Conservation (phyloP, 2,329 filamentous ascomycete species). For the Aureobasidium namibiae region DNA sequence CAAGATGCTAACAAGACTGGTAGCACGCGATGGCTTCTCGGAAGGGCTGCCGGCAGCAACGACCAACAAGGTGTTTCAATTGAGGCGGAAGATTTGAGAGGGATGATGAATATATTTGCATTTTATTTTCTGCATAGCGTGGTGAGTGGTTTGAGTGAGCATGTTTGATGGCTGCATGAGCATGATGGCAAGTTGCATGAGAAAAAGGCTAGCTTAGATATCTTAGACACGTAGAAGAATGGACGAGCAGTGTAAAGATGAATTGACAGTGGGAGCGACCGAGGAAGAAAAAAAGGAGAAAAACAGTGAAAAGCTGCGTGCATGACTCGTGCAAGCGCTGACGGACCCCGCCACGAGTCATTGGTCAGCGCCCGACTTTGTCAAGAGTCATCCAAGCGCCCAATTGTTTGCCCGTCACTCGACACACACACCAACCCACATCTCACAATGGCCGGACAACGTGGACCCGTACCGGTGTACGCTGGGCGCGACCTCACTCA, state of each 20-base stretch:
- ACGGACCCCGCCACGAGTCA: neutral
- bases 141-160: neutral
- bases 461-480: constrained; percentile 41
- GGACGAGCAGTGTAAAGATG: neutral
- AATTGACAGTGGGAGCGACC: neutral
- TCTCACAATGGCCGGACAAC: constrained; percentile 35
- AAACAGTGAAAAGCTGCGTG: too few species aligned
- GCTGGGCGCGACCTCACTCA: constrained; percentile 52
- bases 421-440: neutral
- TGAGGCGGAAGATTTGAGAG: constrained; percentile 9
- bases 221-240: too few species aligned
- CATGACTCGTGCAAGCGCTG: neutral
- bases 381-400: neutral
- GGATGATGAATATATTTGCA: neutral
- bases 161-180: neutral
- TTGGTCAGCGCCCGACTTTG: neutral
- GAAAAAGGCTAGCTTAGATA: neutral
- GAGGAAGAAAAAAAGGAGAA: neutral
- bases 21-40: constrained; percentile 39
- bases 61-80: constrained; percentile 17
- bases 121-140: constrained; percentile 3
- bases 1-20: constrained; percentile 19
- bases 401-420: neutral
- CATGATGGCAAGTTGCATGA: neutral
- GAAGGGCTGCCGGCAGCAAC: constrained; percentile 37